A percentile compares a stretch with the other conserved stretches of the same genome.
Evolutionary conservation across 345 rosid species (phyloP).

Genomic region (Eucalyptus lansdowneana): DNA sequence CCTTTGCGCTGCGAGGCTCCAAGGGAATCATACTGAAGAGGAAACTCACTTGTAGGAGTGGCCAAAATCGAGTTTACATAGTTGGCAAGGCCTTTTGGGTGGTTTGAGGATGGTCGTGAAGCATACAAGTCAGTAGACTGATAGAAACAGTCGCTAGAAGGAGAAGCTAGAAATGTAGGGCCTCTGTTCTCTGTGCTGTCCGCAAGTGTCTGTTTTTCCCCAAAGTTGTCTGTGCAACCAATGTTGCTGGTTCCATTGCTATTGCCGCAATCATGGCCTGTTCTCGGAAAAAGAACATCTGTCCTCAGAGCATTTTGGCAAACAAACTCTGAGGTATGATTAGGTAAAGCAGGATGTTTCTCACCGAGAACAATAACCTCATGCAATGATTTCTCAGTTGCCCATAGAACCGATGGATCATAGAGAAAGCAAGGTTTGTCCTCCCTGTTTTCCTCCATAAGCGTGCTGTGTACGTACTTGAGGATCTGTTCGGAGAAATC

Average conservation of each 20-base stretch:
- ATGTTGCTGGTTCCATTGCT: background rate
- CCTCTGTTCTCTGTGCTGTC: background rate
- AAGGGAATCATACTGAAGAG: conserved; percentile 14
- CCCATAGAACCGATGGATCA: conserved; percentile 3
- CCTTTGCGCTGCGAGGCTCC: conserved; percentile 14
- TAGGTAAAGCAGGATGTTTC: background rate
- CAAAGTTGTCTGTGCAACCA: background rate
- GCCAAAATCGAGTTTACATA: background rate
- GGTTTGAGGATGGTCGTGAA: background rate
- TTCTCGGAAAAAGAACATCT: background rate
- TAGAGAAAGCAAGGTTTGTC: background rate
- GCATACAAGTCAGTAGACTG: background rate
- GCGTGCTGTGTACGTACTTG: conserved; percentile 6
- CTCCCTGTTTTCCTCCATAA: conserved; percentile 9
- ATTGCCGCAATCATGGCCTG: background rate
- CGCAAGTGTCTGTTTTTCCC: background rate
- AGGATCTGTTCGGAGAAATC: background rate
- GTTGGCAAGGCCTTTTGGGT: background rate
- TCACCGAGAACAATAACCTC: conserved; percentile 6
- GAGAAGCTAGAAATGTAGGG: background rate
- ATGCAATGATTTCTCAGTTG: conserved; percentile 12
- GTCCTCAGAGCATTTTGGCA: background rate
- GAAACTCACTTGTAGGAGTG: conserved; percentile 19
- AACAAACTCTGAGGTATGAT: background rate
- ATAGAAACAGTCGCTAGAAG: background rate